These are phyloP conservation scores for Russula lepida DNA, from an alignment of 768 basidiomycete genomes.

Conservation along the genomic window DNA sequence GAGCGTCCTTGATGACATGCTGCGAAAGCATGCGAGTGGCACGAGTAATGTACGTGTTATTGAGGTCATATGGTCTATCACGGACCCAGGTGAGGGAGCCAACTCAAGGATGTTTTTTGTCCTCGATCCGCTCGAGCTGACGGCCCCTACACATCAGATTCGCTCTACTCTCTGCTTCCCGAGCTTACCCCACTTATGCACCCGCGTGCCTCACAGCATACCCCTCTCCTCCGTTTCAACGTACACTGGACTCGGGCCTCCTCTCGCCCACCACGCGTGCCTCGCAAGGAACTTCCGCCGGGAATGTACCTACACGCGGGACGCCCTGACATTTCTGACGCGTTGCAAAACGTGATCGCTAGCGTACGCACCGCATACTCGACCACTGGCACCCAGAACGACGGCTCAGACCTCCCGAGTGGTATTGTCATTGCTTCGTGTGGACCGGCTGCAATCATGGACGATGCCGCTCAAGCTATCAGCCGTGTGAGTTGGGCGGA, in stretches of 20 bases:
- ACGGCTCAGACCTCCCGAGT: slow-evolving; percentile 7
- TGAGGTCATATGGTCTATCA: slow-evolving; percentile 49
- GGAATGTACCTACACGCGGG: slow-evolving; percentile 27
- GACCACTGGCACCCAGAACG: slow-evolving; percentile 2
- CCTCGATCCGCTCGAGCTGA: slow-evolving; percentile 6
- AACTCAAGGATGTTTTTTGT: slow-evolving; percentile 11
- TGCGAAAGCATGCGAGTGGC: slow-evolving; percentile 31
- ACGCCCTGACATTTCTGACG: slow-evolving; percentile 24
- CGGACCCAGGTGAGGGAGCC: slow-evolving; percentile 33
- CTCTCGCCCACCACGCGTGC: slow-evolving; percentile 17
- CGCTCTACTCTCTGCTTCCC: slow-evolving; percentile 33
- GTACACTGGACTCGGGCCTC: slow-evolving; percentile 40
- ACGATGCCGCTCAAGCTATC: slow-evolving; percentile 32
- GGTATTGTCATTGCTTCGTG: slow-evolving; percentile 39
- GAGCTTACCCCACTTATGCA: slow-evolving; percentile 32
- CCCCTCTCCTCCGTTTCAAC: slow-evolving; percentile 31
- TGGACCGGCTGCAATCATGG: slow-evolving; percentile 33
- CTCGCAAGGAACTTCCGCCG: slow-evolving; percentile 21
- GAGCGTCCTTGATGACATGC: slow-evolving; percentile 42
- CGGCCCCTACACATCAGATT: slow-evolving; percentile 23
- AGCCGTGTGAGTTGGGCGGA: slow-evolving; percentile 26
- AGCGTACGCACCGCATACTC: slow-evolving; percentile 20
- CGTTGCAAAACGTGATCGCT: slow-evolving; percentile 24
- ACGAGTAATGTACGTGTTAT: slow-evolving; percentile 37
- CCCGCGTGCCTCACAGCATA: slow-evolving; percentile 24